phyloP scores from a whole-genome alignment of 768 basidiomycete genomes.

The Tulasnella sp. region DNA sequence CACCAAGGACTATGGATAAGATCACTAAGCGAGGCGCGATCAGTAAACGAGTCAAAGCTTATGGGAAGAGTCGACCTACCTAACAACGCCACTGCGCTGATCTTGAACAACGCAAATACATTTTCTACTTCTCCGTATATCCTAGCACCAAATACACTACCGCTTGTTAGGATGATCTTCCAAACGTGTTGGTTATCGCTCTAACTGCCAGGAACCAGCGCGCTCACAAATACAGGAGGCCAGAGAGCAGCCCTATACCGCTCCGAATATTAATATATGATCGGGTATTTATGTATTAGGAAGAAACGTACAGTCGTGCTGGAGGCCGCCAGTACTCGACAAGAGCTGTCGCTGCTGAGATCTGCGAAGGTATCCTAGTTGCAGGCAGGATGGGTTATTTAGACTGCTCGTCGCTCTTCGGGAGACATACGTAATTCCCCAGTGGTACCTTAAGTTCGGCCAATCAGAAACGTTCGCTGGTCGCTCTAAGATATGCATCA shows the following conservation, averaged over 20 bases:
- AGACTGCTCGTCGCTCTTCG: background rate
- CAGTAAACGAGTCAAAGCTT: too few relatives aligned
- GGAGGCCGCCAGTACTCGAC: conserved; percentile 1
- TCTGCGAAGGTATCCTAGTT: background rate
- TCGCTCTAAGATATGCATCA: background rate
- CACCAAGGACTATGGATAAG: background rate
- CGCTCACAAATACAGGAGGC: too few relatives aligned
- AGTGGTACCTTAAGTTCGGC: background rate
- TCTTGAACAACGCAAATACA: background rate
- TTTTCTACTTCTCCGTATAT: conserved; percentile 4
- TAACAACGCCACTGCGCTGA: background rate
- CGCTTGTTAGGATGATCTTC: background rate
- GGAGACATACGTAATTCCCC: background rate
- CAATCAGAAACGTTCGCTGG: background rate
- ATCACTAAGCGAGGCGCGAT: background rate
- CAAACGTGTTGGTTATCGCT: background rate
- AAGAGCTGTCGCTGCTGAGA: background rate
- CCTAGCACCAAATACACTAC: background rate
- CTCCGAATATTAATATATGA: too few relatives aligned
- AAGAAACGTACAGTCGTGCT: background rate
- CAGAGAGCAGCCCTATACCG: too few relatives aligned
- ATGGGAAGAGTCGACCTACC: background rate
- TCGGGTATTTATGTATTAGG: too few relatives aligned
- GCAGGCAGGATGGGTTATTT: background rate
- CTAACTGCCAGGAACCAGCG: background rate